Conservation (phyloP, 192 early-diverging fungal genomes). For the Backusella luteola region DNA sequence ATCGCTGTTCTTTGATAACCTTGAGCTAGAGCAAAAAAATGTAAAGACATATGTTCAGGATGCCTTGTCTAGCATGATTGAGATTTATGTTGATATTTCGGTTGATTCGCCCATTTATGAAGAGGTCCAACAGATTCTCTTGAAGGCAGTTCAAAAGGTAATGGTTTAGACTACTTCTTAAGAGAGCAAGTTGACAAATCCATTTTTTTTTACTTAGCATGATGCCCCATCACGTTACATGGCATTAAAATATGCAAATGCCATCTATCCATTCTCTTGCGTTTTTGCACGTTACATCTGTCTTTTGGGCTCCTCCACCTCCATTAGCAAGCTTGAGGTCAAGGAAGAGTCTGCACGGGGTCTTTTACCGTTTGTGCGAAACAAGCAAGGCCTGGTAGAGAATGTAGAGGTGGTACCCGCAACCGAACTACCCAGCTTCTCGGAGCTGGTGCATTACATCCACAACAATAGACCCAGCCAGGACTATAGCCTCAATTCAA, state of each 20-base stretch:
- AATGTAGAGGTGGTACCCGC: constrained; percentile 15
- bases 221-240: constrained; percentile 54
- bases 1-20: constrained; percentile 65
- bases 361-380: constrained; percentile 32
- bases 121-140: constrained; percentile 49
- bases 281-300: constrained; percentile 62
- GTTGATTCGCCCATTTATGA: constrained; percentile 10
- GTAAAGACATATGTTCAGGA: constrained; percentile 82
- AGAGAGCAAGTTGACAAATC: no score
- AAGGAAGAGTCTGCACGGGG: constrained; percentile 54
- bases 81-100: constrained; percentile 45
- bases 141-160: constrained; percentile 49
- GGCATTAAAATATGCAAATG: constrained; percentile 62
- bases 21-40: constrained; percentile 59
- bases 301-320: constrained; percentile 47
- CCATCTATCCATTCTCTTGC: constrained; percentile 55
- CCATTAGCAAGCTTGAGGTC: constrained; percentile 50
- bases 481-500: constrained; percentile 32
- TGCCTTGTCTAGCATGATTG: constrained; percentile 72
- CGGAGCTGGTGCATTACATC: constrained; percentile 31
- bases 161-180: no score
- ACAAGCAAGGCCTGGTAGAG: neutral
- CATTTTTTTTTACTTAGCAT: constrained; percentile 18
- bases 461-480: constrained; percentile 19
- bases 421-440: constrained; percentile 29